Base-by-base conservation (phyloP, 2,329 filamentous ascomycete genomes). In the Neocucurbitaria cava region DNA sequence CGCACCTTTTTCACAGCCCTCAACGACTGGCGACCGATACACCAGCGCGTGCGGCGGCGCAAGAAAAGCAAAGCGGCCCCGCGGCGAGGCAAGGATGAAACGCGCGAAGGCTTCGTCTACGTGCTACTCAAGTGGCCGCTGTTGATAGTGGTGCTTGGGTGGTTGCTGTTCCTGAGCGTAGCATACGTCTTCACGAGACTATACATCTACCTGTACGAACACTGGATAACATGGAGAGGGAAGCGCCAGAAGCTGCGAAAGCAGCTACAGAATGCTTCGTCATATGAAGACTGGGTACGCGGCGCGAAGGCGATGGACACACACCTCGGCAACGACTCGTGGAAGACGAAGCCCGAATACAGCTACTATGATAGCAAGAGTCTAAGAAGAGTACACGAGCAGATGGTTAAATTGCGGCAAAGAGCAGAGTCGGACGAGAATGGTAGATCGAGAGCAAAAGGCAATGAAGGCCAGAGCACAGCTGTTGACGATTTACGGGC, bases 21-120 rank as follows among this genome's bases (percentile, higher is more conserved):
- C 71, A 96, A 96, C 74, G 95, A 99, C 80, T 99, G 95, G 95
- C 88, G 91, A 15, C 95, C 95, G 0, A 86, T 98, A 11, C 88
- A 90, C 64, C 86, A 94, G 71, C 87, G 85, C 52, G 83, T 93
- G 20, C 81, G 82, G 53, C 72, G 74, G 56, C 68, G 68, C 26
- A 71, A 78, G 74, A 73, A 76, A 68, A 56, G 58, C 49, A 67
- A 67, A 43, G 64, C 70, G 38, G 68, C 73, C 58, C 78, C 76
- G 58, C 76, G 76, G 35, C 77, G 81, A 49, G 81, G 79, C 60
- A 91, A 87, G 69, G 95, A 99, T 73, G 95, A 99, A 81, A 98
- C 94, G 2, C 83, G 95, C 62, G 95, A 99, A 78, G 95, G 95
- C 18, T 91, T 95, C 71, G 83, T 96, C 10, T 99, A 99, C 75